A percentile compares a stretch with the other conserved stretches of the same genome.
Conservation (phyloP, 805 yeast species). For the Lipomyces starkeyi region DNA sequence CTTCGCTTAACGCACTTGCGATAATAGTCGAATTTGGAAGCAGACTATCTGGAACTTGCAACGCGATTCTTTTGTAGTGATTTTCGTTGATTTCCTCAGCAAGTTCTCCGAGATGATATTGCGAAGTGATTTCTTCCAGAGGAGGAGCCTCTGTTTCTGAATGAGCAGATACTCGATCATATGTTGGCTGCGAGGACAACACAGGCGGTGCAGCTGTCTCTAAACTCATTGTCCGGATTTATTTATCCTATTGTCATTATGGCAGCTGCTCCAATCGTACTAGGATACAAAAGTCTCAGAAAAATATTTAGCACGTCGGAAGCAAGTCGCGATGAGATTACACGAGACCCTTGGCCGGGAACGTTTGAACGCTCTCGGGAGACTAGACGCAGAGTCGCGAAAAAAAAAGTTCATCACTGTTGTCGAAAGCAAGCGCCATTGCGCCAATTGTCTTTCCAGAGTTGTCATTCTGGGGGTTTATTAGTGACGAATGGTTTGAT, state of each 20-base stretch:
- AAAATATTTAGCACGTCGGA: neutral
- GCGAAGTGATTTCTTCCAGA: slow-evolving; percentile 55
- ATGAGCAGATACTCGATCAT: slow-evolving; percentile 50
- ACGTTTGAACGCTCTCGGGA: neutral
- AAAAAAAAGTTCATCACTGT: neutral
- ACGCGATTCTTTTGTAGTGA: slow-evolving; percentile 58
- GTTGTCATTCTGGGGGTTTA: neutral
- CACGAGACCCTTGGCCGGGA: neutral
- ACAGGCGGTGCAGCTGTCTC: slow-evolving; percentile 59
- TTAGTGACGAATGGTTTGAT: neutral
- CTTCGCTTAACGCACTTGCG: slow-evolving; percentile 50
- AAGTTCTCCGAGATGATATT: slow-evolving; percentile 44
- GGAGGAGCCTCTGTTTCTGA: slow-evolving; percentile 21
- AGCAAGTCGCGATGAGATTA: neutral
- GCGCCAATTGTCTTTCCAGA: neutral
- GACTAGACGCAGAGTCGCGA: neutral
- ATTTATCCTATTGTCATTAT: slow-evolving; percentile 7
- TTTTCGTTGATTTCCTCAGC: slow-evolving; percentile 38
- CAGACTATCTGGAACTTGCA: slow-evolving; percentile 88
- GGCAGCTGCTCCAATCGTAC: neutral
- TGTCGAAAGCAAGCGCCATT: neutral
- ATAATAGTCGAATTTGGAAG: slow-evolving; percentile 80
- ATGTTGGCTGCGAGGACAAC: slow-evolving; percentile 76
- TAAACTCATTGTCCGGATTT: neutral
- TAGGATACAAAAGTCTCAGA: neutral